These are phyloP conservation scores for Cyathus striatus DNA, from an alignment of 768 basidiomycete genomes.

Conservation along the genomic window DNA sequence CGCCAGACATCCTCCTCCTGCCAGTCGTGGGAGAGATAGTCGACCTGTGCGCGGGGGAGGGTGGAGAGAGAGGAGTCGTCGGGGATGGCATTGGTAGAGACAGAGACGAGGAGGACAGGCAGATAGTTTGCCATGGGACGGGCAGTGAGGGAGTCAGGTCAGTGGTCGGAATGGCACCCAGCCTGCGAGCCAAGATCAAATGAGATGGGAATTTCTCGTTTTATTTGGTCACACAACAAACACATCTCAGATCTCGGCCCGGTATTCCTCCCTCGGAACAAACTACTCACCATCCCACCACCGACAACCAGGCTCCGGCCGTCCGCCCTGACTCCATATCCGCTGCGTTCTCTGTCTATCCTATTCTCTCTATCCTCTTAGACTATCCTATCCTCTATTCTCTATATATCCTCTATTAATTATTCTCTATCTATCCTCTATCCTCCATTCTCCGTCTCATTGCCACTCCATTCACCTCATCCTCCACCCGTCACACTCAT, in stretches of 20 bases:
- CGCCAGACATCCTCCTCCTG: slow-evolving; percentile 97
- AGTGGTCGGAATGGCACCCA: too few relatives aligned
- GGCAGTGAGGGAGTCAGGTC: slow-evolving; percentile 8
- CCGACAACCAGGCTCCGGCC: too few relatives aligned
- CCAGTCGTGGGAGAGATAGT: slow-evolving; percentile 98
- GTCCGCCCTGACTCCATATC: too few relatives aligned
- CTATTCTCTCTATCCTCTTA: too few relatives aligned
- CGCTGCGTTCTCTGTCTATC: too few relatives aligned
- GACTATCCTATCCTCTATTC: too few relatives aligned
- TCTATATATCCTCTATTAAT: neutral
- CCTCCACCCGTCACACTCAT: neutral
- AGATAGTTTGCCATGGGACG: slow-evolving; percentile 61
- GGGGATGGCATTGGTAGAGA: slow-evolving; percentile 49
- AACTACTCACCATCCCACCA: too few relatives aligned
- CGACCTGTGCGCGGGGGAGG: slow-evolving; percentile 88
- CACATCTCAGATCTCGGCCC: too few relatives aligned
- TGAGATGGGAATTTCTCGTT: too few relatives aligned
- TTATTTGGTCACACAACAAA: too few relatives aligned
- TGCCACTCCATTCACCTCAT: neutral
- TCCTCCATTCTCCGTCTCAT: neutral
- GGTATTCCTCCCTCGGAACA: too few relatives aligned
- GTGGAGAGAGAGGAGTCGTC: slow-evolving; percentile 83
- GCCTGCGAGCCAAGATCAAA: too few relatives aligned
- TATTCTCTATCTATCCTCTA: neutral
- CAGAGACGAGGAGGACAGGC: slow-evolving; percentile 64